These are phyloP conservation scores for Colletotrichum acutatum DNA, from an alignment of 2,329 filamentous ascomycete species.

Conservation along the genomic window DNA sequence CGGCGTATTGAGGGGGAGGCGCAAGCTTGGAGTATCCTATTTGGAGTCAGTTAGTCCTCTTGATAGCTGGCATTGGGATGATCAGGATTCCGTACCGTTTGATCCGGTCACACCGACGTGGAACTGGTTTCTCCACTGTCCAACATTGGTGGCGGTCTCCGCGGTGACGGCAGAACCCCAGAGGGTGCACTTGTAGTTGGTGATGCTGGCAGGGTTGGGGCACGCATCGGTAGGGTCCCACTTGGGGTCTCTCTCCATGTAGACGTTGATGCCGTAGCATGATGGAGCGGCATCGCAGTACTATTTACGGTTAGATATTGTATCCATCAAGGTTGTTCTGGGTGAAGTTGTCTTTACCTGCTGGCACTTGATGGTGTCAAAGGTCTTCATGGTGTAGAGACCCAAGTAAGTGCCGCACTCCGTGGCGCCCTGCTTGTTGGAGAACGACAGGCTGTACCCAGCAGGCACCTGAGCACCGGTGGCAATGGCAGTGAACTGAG, in stretches of 20 bases:
- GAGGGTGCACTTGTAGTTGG: constrained; percentile 26
- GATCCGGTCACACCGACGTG: constrained; percentile 33
- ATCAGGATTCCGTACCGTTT: constrained; percentile 16
- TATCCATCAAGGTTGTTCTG: too few species aligned
- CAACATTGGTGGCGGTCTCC: constrained; percentile 24
- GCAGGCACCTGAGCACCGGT: not conserved
- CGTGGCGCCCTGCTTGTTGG: not conserved
- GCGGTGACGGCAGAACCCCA: constrained; percentile 3
- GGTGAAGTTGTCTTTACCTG: not conserved
- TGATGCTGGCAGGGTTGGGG: constrained; percentile 15
- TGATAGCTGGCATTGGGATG: too few species aligned
- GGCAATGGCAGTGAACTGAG: not conserved
- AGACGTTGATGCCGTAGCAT: constrained; percentile 27
- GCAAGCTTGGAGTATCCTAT: constrained; percentile 11
- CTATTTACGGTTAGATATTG: not conserved
- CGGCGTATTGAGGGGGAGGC: not conserved
- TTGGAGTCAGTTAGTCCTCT: not conserved
- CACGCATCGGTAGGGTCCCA: constrained; percentile 4
- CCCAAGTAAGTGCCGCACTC: not conserved
- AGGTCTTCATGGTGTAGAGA: constrained; percentile 16
- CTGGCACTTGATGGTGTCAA: constrained; percentile 17
- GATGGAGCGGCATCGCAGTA: constrained; percentile 27
- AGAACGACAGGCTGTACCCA: not conserved
- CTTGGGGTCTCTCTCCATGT: constrained; percentile 21
- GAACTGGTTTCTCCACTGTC: constrained; percentile 31